Evolutionary conservation across 2,329 filamentous ascomycete genomes (phyloP).

Genomic region (Colletotrichum sp.): DNA sequence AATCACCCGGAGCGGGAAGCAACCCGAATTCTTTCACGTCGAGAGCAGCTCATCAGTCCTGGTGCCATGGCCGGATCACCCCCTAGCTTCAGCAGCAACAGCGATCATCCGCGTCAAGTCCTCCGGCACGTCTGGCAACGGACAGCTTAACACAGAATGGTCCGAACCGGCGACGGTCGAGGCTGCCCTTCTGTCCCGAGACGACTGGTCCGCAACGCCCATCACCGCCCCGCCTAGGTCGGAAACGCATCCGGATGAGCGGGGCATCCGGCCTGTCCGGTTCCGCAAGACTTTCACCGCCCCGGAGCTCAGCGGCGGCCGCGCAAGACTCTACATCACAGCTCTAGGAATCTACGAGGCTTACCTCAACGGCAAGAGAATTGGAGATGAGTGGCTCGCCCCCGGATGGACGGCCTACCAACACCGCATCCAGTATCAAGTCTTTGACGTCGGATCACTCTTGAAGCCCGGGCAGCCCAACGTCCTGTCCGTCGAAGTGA

Average conservation of each 20-base stretch:
- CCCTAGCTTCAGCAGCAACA: slow-evolving; percentile 30
- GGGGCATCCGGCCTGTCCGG: slow-evolving; percentile 6
- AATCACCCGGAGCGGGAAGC: not conserved
- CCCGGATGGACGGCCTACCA: slow-evolving; percentile 52
- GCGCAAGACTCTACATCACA: slow-evolving; percentile 39
- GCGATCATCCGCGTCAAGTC: slow-evolving; percentile 32
- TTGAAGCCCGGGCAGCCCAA: slow-evolving; percentile 34
- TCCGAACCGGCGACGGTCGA: slow-evolving; percentile 1
- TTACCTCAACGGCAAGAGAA: slow-evolving; percentile 39
- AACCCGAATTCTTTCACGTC: not conserved
- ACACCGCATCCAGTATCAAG: slow-evolving; percentile 46
- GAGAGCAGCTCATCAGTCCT: slow-evolving; percentile 8
- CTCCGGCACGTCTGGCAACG: slow-evolving; percentile 18
- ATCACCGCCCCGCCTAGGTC: not conserved
- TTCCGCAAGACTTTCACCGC: slow-evolving; percentile 5
- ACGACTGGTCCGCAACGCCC: slow-evolving; percentile 4
- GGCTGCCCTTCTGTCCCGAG: not conserved
- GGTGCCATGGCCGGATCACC: slow-evolving; percentile 17
- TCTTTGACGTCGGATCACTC: slow-evolving; percentile 43
- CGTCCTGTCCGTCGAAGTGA: slow-evolving; percentile 49
- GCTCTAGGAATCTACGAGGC: slow-evolving; percentile 39
- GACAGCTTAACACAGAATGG: not conserved
- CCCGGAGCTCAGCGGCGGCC: not conserved
- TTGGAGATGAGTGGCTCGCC: slow-evolving; percentile 36
- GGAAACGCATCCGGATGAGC: not conserved